phyloP scores from a whole-genome alignment of 2,329 filamentous ascomycete genomes.

The Basipetospora chlamydospora region DNA sequence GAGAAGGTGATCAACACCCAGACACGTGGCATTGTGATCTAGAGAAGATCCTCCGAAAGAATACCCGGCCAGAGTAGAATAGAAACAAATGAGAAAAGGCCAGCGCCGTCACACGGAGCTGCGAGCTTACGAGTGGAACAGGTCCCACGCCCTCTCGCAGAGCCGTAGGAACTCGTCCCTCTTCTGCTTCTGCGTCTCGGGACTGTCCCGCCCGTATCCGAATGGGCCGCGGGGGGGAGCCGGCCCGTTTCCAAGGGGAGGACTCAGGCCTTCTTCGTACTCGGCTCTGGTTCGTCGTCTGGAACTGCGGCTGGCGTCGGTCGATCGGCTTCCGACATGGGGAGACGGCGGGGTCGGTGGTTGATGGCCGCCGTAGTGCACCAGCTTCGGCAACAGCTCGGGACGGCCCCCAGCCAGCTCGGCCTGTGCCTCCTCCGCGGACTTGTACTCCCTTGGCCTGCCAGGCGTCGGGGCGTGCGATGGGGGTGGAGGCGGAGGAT shows the following conservation, averaged over 20 bases:
- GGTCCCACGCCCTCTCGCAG: constrained; percentile 85
- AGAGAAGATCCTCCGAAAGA: background rate
- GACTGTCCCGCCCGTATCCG: constrained; percentile 67
- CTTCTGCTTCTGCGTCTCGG: constrained; percentile 71
- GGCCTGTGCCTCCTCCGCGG: constrained; percentile 87
- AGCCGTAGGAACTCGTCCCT: constrained; percentile 82
- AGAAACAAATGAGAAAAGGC: background rate
- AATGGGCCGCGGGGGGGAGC: constrained; percentile 54
- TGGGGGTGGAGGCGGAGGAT: constrained; percentile 37
- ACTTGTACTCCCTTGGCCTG: constrained; percentile 76
- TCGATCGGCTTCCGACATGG: constrained; percentile 34
- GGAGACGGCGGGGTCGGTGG: constrained; percentile 84
- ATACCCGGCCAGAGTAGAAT: background rate
- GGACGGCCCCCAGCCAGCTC: constrained; percentile 83
- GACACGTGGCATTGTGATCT: too few relatives aligned
- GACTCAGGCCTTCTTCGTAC: constrained; percentile 84
- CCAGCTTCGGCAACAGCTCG: constrained; percentile 80
- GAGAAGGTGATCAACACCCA: too few relatives aligned
- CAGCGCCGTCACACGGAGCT: background rate
- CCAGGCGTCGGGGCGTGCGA: constrained; percentile 39
- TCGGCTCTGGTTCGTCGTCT: constrained; percentile 73
- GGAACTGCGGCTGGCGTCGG: constrained; percentile 41
- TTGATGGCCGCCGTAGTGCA: constrained; percentile 90
- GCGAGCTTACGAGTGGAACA: constrained; percentile 72
- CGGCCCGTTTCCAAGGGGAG: constrained; percentile 66